Evolutionary conservation across 768 basidiomycete species (phyloP).

Genomic region (Pleurotus citrinopileatus): DNA sequence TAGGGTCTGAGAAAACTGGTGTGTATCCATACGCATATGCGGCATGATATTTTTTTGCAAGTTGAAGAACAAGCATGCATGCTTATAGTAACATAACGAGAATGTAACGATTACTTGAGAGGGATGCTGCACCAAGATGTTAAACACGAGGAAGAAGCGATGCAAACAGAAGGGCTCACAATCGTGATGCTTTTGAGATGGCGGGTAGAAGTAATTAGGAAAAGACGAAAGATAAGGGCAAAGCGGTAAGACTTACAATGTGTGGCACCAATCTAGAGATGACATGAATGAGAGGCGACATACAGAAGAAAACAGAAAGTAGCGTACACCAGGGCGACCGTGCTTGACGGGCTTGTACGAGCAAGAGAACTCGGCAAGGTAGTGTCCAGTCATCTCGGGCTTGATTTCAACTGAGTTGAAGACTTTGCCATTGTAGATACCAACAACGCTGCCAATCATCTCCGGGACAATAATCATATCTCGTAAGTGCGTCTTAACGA

Average conservation of each 20-base stretch:
- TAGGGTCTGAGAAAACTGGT: no score
- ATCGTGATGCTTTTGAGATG: conserved; percentile 62
- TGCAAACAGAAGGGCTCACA: conserved; percentile 43
- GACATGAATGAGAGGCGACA: conserved; percentile 14
- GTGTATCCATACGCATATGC: conserved; percentile 23
- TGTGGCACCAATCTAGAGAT: conserved; percentile 77
- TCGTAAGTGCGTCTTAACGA: conserved; percentile 98
- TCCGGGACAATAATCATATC: conserved; percentile 99
- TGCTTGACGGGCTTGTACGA: conserved; percentile 99
- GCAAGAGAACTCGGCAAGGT: conserved; percentile 96
- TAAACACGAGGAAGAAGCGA: conserved; percentile 12
- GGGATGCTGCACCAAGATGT: conserved; percentile 60
- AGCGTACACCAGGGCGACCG: conserved; percentile 96
- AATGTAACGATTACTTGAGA: conserved; percentile 72
- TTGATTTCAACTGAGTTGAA: conserved; percentile 99
- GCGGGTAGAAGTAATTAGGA: conserved; percentile 10
- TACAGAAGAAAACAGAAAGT: background rate
- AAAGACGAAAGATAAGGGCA: background rate
- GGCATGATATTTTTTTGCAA: conserved; percentile 24
- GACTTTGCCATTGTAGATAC: conserved; percentile 98
- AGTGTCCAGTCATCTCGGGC: conserved; percentile 99
- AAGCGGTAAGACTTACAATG: conserved; percentile 57
- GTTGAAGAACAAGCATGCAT: conserved; percentile 19
- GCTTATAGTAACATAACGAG: conserved; percentile 13
- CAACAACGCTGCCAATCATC: conserved; percentile 98